Evolutionary conservation across 2,329 filamentous ascomycete species (phyloP).

Genomic region (Claviceps pusilla): DNA sequence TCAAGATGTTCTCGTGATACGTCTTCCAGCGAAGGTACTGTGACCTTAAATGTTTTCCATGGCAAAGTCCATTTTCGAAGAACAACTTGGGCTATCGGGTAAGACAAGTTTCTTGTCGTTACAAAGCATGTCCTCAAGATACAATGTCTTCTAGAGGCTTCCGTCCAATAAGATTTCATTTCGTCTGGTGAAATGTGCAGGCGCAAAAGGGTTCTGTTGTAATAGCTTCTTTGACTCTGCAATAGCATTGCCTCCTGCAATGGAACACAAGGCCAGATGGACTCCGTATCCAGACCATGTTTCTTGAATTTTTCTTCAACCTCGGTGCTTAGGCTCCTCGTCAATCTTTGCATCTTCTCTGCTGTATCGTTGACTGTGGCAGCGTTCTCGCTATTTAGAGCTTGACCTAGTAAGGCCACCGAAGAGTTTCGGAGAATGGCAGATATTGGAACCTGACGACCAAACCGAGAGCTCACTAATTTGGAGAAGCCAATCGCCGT

Average conservation of each 20-base stretch:
- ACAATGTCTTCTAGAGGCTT: constrained; percentile 50
- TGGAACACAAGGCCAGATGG: constrained; percentile 66
- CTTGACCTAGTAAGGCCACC: constrained; percentile 42
- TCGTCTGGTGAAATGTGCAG: constrained; percentile 33
- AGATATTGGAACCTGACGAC: constrained; percentile 46
- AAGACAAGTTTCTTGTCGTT: constrained; percentile 41
- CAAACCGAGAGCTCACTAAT: constrained; percentile 31
- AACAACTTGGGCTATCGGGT: constrained; percentile 60
- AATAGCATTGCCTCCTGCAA: constrained; percentile 79
- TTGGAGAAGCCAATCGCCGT: constrained; percentile 59
- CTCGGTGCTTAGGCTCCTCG: constrained; percentile 1
- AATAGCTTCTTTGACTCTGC: constrained; percentile 41
- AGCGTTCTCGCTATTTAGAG: constrained; percentile 3
- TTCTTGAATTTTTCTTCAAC: not conserved
- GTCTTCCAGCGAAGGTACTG: constrained; percentile 19
- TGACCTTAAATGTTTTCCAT: constrained; percentile 24
- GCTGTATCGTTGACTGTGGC: not conserved
- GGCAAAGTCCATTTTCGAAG: constrained; percentile 30
- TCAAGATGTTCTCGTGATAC: constrained; percentile 26
- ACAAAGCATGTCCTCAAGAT: constrained; percentile 68
- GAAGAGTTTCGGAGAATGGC: constrained; percentile 53
- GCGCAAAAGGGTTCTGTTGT: constrained; percentile 54
- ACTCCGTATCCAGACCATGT: constrained; percentile 26
- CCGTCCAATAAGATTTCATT: constrained; percentile 46
- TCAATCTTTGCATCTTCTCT: constrained; percentile 13